Percentiles rank a stretch among this genome's conserved stretches.
Conservation (phyloP, 495 filamentous ascomycete genomes). For the Lindgomyces ingoldianus region DNA sequence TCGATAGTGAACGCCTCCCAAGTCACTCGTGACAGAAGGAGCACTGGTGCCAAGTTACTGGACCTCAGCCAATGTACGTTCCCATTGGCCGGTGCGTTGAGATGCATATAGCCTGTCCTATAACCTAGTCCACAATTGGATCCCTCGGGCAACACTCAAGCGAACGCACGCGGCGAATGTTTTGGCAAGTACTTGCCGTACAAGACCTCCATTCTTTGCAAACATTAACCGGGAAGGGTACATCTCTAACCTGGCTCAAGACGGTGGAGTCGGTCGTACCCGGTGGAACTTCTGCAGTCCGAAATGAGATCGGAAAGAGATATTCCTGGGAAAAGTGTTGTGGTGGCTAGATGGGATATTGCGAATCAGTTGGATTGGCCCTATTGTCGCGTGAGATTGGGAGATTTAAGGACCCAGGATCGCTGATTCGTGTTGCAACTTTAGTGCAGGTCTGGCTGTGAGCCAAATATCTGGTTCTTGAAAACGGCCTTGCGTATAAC, state of each 20-base stretch:
- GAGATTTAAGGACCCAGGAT: background rate
- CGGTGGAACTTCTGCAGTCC: background rate
- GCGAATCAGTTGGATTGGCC: background rate
- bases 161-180: background rate
- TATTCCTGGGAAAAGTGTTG: background rate
- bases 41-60: background rate
- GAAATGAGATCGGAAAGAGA: background rate
- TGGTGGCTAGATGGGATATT: background rate
- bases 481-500: background rate
- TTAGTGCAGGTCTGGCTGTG: background rate
- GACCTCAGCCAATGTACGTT: background rate
- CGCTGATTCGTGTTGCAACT: background rate
- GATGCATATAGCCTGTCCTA: background rate
- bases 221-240: background rate
- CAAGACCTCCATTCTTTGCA: background rate
- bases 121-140: background rate
- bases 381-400: background rate
- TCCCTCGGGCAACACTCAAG: background rate
- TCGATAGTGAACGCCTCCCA: conserved; percentile 7
- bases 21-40: background rate
- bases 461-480: background rate
- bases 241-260: background rate
- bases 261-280: background rate
- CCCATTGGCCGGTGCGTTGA: background rate
- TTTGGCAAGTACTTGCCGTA: background rate